Percentiles rank a stretch among this genome's conserved stretches.
Conservation (phyloP, 2,329 filamentous ascomycete genomes). For the Trematosphaeria pertusa region DNA sequence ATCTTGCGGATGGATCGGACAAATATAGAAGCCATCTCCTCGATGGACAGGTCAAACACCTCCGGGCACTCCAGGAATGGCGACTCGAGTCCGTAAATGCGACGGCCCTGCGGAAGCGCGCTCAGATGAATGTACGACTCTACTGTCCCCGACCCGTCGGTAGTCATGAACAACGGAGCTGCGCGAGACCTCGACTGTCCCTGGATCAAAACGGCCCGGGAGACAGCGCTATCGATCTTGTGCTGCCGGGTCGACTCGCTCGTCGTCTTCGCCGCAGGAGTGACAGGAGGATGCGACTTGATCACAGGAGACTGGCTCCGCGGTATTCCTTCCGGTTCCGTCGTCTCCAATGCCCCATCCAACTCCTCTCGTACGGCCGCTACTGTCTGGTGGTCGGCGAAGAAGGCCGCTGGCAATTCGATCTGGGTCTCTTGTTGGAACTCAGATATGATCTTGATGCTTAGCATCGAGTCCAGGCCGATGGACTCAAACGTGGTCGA, state of each 20-base stretch:
- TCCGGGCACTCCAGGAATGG: constrained; percentile 5
- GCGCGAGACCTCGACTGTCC: not conserved
- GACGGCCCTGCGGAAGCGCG: not conserved
- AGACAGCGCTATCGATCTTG: not conserved
- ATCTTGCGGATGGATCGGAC: constrained; percentile 2
- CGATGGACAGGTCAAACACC: not conserved
- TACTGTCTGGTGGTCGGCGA: constrained; percentile 22
- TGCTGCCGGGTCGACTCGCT: not conserved
- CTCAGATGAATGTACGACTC: constrained; percentile 3
- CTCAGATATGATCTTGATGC: constrained; percentile 11
- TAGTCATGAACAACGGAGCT: not conserved
- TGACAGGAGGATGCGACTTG: not conserved
- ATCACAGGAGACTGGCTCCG: not conserved
- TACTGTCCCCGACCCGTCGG: constrained; percentile 3
- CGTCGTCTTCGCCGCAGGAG: not conserved
- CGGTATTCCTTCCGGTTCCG: not conserved
- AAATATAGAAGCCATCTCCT: constrained; percentile 1
- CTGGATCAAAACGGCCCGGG: not conserved
- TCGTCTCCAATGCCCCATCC: not conserved
- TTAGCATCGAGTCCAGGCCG: constrained; percentile 8
- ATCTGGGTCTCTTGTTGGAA: constrained; percentile 6
- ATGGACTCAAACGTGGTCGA: not conserved
- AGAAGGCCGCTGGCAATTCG: constrained; percentile 3
- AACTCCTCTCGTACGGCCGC: constrained; percentile 11
- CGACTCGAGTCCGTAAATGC: constrained; percentile 7